phyloP scores from a whole-genome alignment of 2,329 filamentous ascomycete genomes.

The Aschersonia sp. region DNA sequence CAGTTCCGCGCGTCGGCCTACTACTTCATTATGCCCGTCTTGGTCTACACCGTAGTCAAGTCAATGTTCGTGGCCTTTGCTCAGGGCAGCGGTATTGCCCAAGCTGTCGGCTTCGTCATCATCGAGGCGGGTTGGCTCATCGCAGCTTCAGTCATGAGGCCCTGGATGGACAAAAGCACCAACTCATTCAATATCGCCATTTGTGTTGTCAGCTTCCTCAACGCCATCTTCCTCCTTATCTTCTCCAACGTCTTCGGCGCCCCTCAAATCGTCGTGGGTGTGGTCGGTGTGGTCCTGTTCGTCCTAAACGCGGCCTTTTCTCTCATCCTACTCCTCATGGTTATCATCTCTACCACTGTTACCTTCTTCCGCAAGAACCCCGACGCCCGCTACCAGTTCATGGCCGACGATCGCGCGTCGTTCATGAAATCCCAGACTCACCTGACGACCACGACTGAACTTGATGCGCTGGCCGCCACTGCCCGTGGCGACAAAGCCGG shows the following conservation, averaged over 20 bases:
- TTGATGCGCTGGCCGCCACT: constrained; percentile 79
- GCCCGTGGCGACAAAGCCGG: constrained; percentile 67
- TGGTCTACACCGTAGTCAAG: constrained; percentile 75
- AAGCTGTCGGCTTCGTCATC: constrained; percentile 70
- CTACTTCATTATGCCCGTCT: constrained; percentile 77
- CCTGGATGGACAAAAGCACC: constrained; percentile 98
- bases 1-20: constrained; percentile 93
- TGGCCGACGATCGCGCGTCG: constrained; percentile 89
- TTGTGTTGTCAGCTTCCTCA: constrained; percentile 78
- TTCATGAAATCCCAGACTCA: constrained; percentile 95
- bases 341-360: constrained; percentile 45
- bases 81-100: constrained; percentile 55
- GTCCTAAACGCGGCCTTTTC: constrained; percentile 75
- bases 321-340: constrained; percentile 67
- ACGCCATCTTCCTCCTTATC: constrained; percentile 75
- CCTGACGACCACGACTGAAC: constrained; percentile 62
- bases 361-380: constrained; percentile 87
- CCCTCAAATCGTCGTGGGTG: constrained; percentile 69
- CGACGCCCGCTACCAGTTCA: constrained; percentile 87
- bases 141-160: constrained; percentile 63
- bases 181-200: constrained; percentile 96
- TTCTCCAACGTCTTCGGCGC: constrained; percentile 80
- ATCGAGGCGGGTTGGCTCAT: constrained; percentile 72
- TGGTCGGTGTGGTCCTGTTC: constrained; percentile 83
- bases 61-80: constrained; percentile 75